Base-by-base conservation (phyloP, 805 yeast genomes). In the Nakazawaea laoshanensis region DNA sequence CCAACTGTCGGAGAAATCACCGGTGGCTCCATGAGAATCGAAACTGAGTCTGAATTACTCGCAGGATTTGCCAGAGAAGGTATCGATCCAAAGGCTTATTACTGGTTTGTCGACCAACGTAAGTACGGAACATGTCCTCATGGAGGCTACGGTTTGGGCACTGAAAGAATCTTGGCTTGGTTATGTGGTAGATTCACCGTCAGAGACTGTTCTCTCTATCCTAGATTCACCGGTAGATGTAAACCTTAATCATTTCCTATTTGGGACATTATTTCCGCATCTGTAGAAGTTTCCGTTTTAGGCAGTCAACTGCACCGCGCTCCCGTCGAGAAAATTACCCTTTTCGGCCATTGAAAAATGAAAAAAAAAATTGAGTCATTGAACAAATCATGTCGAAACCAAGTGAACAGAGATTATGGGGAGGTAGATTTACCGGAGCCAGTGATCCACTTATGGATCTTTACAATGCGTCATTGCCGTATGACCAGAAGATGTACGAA, bases 1-100 rank as follows among this genome's bases (percentile, higher is more conserved):
- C 99, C 99, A 49, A 89, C 85, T 48, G 99, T 92, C 38, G 99
- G 99, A 56, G 99, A 92, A 65, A 82, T 92, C 51, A 85, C 94
- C 29, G 99, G 99, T 59, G 99, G 98, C 39, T 89, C 97, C 30
- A 92, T 92, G 99, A 88, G 99, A 74, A 87, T 86, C 45, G 75
- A 70, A 42, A 74, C 76, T 49, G 62, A 70, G 39, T 86, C 85
- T 27, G 97, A 89, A 60, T 70, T 92, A 48, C 55, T 82, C 48
- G 94, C 76, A 29, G 96, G 95, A 32, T 82, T 89, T 71, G 78
- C 79, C 63, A 84, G 96, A 64, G 99, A 92, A 66, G 77, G 78
- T 37, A 84, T 92, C 50, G 78, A 77, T 55, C 70, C 85, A 36
- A 74, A 66, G 15, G 68, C 89, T 21, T 92, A 92, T 74, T 88